Evolutionary conservation across 352 stramenopile genomes (phyloP), one percentile per base, ranked within the genome.

Genomic region (Phytophthora macrochlamydospora): DNA sequence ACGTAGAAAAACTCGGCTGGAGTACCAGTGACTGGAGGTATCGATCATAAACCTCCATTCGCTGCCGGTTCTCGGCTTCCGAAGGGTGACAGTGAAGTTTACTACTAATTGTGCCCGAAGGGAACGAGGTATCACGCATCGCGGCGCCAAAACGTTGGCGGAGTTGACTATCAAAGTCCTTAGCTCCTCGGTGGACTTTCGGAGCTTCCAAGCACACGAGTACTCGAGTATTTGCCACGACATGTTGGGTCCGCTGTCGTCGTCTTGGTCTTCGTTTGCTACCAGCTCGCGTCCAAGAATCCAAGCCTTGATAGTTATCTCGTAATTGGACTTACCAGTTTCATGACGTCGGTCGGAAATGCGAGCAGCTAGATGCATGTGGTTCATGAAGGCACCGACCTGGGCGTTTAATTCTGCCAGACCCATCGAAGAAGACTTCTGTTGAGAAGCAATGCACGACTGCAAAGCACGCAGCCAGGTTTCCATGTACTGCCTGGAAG

Each of bases 171-270:
- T 94, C 84, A 52, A 89, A 24, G 74, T 78, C 1, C 62, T 71
- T 8, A 91, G 59, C 51, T 90, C 71, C 1, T 73, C 65, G 18
- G 69, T 76, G 0, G 75, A 81, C 56, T 87, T 88, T 4, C n/a
- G 14, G 30, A 89, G 18, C 31, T 56, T 67, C 84, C 84, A 91
- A 13, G 69, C 53, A 11, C 75, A 87, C 9, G 84, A 71, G 68
- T 93, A 91, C 62, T 93, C 80, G 60, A 88, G 63, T 51, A 91
- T 62, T 50, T 91, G 71, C 84, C 84, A 91, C 2, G 67, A 71
- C 48, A 71, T 54, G 13, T 64, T 52, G n/a, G 44, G 44, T 51
- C 50, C 37, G 54, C 6, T 42, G 24, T 49, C 49, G n/a, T 13
- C 33, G 1, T 60, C 32, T 24, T 72, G 53, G 6, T 61, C 56